Evolutionary conservation across 1,284 basidiomycete genomes (phyloP).

Genomic region (Xanthoconium separans): DNA sequence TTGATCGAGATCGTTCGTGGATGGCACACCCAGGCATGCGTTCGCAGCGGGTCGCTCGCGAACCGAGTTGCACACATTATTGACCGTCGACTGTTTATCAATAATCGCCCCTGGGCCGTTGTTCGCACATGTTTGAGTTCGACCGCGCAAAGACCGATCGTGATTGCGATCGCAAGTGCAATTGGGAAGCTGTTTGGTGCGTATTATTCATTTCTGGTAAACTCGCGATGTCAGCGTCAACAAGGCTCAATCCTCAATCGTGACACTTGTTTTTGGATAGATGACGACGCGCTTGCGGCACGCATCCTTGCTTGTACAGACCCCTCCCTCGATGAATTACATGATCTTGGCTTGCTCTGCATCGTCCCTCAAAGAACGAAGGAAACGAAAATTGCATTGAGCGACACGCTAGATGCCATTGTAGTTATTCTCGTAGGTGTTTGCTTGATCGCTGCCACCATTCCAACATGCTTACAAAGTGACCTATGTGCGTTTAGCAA

Average conservation of each 20-base stretch:
- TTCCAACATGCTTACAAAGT: no score
- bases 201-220: background rate
- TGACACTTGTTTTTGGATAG: background rate
- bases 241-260: background rate
- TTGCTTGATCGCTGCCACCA: background rate
- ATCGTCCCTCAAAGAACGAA: slow-evolving; percentile 10
- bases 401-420: slow-evolving; percentile 4
- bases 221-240: background rate
- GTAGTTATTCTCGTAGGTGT: slow-evolving; percentile 13
- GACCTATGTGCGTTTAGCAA: background rate
- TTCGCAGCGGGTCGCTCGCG: background rate
- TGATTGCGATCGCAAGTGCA: slow-evolving; percentile 5
- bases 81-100: background rate
- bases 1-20: background rate
- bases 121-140: background rate
- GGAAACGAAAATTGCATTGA: slow-evolving; percentile 2
- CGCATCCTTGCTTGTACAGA: slow-evolving; percentile 15
- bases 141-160: background rate
- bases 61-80: slow-evolving; percentile 5
- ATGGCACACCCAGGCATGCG: slow-evolving; percentile 4
- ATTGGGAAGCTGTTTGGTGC: slow-evolving; percentile 13
- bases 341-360: slow-evolving; percentile 16
- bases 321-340: slow-evolving; percentile 1
- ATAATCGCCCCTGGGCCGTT: background rate
- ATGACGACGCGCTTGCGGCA: slow-evolving; percentile 3